A percentile compares a stretch with the other conserved stretches of the same genome.
Evolutionary conservation across 768 basidiomycete genomes (phyloP).

Genomic region (Lentinula sp.): DNA sequence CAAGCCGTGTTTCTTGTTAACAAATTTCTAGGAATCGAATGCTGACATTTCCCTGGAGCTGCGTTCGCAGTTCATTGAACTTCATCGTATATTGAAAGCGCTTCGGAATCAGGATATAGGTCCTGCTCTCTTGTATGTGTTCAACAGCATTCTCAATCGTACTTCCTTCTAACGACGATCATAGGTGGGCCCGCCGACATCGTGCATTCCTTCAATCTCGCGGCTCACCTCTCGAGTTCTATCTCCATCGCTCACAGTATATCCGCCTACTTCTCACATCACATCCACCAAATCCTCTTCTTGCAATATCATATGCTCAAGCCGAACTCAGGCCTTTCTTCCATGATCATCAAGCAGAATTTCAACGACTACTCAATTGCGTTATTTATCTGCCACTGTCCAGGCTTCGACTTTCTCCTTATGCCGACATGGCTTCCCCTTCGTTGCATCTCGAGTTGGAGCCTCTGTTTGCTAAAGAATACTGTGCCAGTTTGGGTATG

Average conservation of each 20-base stretch:
- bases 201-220: constrained; percentile 58
- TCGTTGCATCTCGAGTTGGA: constrained; percentile 74
- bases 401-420: constrained; percentile 63
- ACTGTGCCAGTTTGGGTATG: constrained; percentile 82
- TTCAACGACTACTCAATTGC: constrained; percentile 66
- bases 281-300: constrained; percentile 46
- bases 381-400: constrained; percentile 64
- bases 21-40: constrained; percentile 52
- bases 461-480: constrained; percentile 83
- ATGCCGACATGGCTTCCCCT: constrained; percentile 67
- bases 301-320: constrained; percentile 74
- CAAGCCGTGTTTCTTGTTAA: constrained; percentile 5
- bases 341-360: constrained; percentile 51
- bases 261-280: constrained; percentile 67
- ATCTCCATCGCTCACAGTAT: constrained; percentile 88
- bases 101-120: constrained; percentile 59
- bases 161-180: neutral
- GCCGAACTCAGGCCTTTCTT: constrained; percentile 59
- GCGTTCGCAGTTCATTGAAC: constrained; percentile 54
- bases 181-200: constrained; percentile 78
- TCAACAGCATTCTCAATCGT: neutral
- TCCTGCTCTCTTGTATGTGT: constrained; percentile 71
- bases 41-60: constrained; percentile 47
- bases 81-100: constrained; percentile 67
- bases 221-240: constrained; percentile 81